These are phyloP conservation scores for Fraxinus excelsior DNA, from an alignment of 257 asterid genomes.

Conservation along the genomic window DNA sequence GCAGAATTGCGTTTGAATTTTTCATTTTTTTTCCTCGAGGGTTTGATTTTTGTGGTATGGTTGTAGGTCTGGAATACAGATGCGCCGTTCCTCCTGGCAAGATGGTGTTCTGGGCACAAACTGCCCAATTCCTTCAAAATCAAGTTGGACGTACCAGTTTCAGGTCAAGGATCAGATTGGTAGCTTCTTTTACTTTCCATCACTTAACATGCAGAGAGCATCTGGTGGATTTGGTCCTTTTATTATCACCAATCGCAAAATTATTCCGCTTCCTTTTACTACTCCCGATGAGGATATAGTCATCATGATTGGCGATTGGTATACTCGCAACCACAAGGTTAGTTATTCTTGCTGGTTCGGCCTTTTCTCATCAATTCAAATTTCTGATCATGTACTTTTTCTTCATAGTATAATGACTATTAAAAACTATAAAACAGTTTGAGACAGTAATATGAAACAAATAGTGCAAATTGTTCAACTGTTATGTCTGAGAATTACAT, in stretches of 20 bases:
- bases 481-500: not conserved
- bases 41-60: not conserved
- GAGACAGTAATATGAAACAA: not conserved
- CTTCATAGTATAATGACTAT: not conserved
- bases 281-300: slow-evolving; percentile 84
- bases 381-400: not conserved
- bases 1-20: not conserved
- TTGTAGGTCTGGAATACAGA: slow-evolving; percentile 86
- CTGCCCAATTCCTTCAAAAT: slow-evolving; percentile 76
- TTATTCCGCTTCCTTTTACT: slow-evolving; percentile 69
- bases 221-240: slow-evolving; percentile 91
- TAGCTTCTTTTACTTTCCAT: slow-evolving; percentile 84
- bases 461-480: not conserved
- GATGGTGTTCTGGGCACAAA: slow-evolving; percentile 95
- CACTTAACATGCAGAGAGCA: slow-evolving; percentile 87
- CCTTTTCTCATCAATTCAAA: not conserved
- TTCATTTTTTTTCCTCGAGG: not conserved
- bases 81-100: slow-evolving; percentile 96
- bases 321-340: slow-evolving; percentile 73
- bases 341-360: not conserved
- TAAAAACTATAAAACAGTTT: not conserved
- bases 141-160: slow-evolving; percentile 95
- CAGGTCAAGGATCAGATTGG: slow-evolving; percentile 99
- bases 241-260: slow-evolving; percentile 59
- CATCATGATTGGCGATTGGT: slow-evolving; percentile 95